These are phyloP conservation scores for slime mould (Dictyostelium discoideum) DNA, from an alignment of 78 protist species.

Conservation along the genomic window DNA sequence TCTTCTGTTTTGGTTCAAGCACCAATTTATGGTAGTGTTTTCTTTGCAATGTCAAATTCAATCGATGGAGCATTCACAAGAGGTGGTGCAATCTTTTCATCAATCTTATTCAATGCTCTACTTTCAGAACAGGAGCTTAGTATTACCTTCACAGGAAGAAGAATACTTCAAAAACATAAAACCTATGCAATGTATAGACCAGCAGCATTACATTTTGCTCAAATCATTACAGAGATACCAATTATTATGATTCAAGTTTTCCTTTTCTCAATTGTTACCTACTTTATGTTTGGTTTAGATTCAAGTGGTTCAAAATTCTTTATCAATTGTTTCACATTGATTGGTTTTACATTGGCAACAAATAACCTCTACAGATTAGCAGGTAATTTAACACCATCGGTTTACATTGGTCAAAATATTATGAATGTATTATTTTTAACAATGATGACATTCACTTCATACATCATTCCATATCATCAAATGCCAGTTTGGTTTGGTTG, in stretches of 20 bases:
- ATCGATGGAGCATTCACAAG: slow-evolving; percentile 47
- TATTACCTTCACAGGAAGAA: slow-evolving; percentile 51
- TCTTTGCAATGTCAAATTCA: slow-evolving; percentile 15
- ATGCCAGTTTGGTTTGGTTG: slow-evolving; percentile 79
- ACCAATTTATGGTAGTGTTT: slow-evolving; percentile 54
- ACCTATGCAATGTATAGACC: slow-evolving; percentile 78
- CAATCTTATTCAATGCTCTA: slow-evolving; percentile 59
- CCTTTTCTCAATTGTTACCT: slow-evolving; percentile 45
- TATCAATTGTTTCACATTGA: slow-evolving; percentile 33
- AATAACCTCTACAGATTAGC: slow-evolving; percentile 48
- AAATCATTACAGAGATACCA: slow-evolving; percentile 65
- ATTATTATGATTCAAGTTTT: slow-evolving; percentile 64
- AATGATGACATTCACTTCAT: slow-evolving; percentile 48
- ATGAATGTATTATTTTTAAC: slow-evolving; percentile 20
- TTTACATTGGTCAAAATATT: slow-evolving; percentile 37
- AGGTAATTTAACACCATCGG: slow-evolving; percentile 28
- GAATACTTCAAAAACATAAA: slow-evolving; percentile 68
- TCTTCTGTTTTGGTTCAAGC: slow-evolving; percentile 53
- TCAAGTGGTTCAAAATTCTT: slow-evolving; percentile 56
- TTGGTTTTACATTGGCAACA: slow-evolving; percentile 35
- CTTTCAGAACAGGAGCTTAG: slow-evolving; percentile 62
- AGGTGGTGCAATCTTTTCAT: slow-evolving; percentile 68
- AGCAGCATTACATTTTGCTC: slow-evolving; percentile 67
- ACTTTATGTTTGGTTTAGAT: slow-evolving; percentile 74
- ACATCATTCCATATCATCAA: slow-evolving; percentile 48